Percentiles rank a stretch among this genome's conserved stretches.
These are phyloP conservation scores for Sutorius eximius DNA, from an alignment of 1,284 basidiomycete species.

Conservation along the genomic window DNA sequence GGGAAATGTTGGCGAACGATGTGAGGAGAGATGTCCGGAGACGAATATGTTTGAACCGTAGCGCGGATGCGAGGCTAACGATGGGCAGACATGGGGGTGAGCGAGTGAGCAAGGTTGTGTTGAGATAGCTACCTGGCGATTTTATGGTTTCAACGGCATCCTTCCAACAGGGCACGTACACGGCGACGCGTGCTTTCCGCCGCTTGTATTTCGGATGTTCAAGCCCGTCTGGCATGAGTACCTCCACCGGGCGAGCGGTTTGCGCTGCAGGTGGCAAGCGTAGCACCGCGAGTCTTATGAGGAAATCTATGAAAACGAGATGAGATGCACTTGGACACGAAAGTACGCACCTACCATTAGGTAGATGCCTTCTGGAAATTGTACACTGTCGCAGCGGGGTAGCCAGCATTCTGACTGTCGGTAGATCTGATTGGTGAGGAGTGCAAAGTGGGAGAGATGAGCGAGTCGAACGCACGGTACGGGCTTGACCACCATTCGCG, in stretches of 20 bases:
- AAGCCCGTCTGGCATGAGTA: constrained; percentile 64
- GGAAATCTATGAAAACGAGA: constrained; percentile 49
- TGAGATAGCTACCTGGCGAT: constrained; percentile 33
- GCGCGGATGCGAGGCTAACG: constrained; percentile 35
- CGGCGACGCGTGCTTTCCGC: constrained; percentile 44
- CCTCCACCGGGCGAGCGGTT: constrained; percentile 10
- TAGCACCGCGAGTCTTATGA: constrained; percentile 59
- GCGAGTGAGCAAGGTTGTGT: constrained; percentile 4
- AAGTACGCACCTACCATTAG: constrained; percentile 47
- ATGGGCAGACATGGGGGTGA: constrained; percentile 1
- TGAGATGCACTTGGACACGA: constrained; percentile 1
- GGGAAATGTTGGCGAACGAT: no score
- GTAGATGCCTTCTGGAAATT: constrained; percentile 51
- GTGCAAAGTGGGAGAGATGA: neutral
- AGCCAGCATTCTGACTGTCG: constrained; percentile 69
- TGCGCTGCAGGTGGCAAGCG: constrained; percentile 37
- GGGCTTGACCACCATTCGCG: constrained; percentile 69
- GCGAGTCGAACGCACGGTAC: constrained; percentile 53
- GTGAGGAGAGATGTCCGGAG: no score
- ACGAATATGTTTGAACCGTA: constrained; percentile 29
- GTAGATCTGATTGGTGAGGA: neutral
- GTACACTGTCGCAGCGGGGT: constrained; percentile 59
- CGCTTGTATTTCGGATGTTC: constrained; percentile 61
- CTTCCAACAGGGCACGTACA: constrained; percentile 60
- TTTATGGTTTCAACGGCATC: constrained; percentile 41